Percentiles rank a stretch among this genome's conserved stretches.
Conservation (phyloP, 768 basidiomycete species). For the Trametopsis cervina region DNA sequence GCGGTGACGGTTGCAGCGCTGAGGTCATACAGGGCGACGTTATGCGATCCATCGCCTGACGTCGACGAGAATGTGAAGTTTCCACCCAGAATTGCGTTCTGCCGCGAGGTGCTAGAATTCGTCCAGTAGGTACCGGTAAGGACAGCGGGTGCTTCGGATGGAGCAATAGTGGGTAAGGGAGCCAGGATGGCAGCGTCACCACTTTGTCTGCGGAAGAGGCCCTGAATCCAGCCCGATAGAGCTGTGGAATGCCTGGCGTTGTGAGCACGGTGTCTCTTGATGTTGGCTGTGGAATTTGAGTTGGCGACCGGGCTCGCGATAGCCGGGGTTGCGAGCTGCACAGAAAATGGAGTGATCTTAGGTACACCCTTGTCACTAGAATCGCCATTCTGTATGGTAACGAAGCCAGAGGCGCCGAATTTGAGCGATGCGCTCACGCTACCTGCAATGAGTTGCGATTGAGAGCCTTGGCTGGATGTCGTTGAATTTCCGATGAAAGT, state of each 20-base stretch:
- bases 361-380: conserved; percentile 38
- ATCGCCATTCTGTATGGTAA: conserved; percentile 63
- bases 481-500: conserved; percentile 65
- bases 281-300: conserved; percentile 20
- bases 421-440: conserved; percentile 46
- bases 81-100: conserved; percentile 79
- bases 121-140: conserved; percentile 88
- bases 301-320: conserved; percentile 28
- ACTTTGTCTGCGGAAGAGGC: conserved; percentile 50
- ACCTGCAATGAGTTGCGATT: conserved; percentile 62
- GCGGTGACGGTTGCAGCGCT: conserved; percentile 40
- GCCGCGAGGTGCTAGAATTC: conserved; percentile 58
- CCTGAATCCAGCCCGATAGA: conserved; percentile 38
- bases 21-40: conserved; percentile 68
- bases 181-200: conserved; percentile 31
- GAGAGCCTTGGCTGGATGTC: conserved; percentile 30
- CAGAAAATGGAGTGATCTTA: conserved; percentile 50
- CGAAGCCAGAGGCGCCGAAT: conserved; percentile 76
- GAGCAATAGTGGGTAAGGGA: conserved; percentile 47
- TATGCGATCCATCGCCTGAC: conserved; percentile 35
- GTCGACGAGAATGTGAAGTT: conserved; percentile 67
- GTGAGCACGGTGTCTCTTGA: conserved; percentile 34
- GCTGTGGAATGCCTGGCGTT: conserved; percentile 7
- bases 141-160: conserved; percentile 70
- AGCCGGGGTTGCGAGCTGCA: conserved; percentile 33